Conservation (phyloP, 805 yeast genomes). For the Dipodascus albidus region DNA sequence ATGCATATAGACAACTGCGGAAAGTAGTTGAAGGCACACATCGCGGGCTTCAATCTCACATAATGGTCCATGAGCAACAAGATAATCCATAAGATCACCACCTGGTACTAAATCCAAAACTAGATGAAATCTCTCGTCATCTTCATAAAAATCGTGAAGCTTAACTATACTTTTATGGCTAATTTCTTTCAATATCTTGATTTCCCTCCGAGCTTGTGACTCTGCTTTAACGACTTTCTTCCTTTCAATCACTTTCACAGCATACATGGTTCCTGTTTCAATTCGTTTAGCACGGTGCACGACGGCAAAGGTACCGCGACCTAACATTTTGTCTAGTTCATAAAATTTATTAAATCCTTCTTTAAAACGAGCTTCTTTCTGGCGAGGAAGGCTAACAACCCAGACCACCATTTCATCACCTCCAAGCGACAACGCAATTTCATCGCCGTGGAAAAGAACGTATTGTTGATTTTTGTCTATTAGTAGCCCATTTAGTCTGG, state of each 20-base stretch:
- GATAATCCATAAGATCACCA: slow-evolving; percentile 93
- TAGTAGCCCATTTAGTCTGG: neutral
- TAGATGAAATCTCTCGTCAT: slow-evolving; percentile 61
- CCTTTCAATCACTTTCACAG: slow-evolving; percentile 30
- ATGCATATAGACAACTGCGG: slow-evolving; percentile 70
- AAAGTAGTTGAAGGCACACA: slow-evolving; percentile 49
- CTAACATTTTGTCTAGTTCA: neutral
- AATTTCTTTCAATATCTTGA: slow-evolving; percentile 60
- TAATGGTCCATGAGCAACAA: slow-evolving; percentile 74
- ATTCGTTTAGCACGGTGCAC: slow-evolving; percentile 46
- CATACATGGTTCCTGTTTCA: slow-evolving; percentile 37
- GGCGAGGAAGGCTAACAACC: neutral
- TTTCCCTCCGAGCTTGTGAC: slow-evolving; percentile 38
- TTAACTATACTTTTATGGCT: slow-evolving; percentile 76
- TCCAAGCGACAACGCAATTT: neutral
- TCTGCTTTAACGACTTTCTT: neutral
- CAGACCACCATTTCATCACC: neutral
- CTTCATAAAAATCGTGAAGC: slow-evolving; percentile 74
- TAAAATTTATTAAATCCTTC: neutral
- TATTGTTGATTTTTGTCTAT: neutral
- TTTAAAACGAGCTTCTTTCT: neutral
- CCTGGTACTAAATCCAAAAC: slow-evolving; percentile 93
- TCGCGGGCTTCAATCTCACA: slow-evolving; percentile 83
- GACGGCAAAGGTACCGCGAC: slow-evolving; percentile 34
- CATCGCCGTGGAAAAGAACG: neutral